Evolutionary conservation across 495 filamentous ascomycete genomes (phyloP), one percentile per base, ranked within the genome.

Genomic region (Hypoxylon intermedium): DNA sequence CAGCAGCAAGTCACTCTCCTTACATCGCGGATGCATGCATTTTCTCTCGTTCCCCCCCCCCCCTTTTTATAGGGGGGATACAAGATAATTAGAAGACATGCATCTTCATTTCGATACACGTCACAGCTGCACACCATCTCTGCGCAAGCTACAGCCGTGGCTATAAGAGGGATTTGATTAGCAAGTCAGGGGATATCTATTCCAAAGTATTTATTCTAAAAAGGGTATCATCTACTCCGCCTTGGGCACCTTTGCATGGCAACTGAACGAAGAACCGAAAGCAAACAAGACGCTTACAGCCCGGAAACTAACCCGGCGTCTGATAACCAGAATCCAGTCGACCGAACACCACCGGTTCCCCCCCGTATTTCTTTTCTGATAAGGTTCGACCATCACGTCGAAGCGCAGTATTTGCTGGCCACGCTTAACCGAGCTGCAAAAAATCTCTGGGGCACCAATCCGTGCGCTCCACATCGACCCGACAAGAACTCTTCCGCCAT

Each of bases 141-240:
- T 23, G 34, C 53, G 61, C 54, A 59, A 64, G 54, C 54, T 49
- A 59, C 50, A 4, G 24, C 24, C 24, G 7, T 26, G 7, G 24
- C 24, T 20, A 43, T 52, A 61, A 28, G 40, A 36, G 24, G 7
- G 30, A 43, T 53, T 58, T 58, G 18, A 56, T 62, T 65, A 65
- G 61, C 53, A 43, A 47, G 51, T 47, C 49, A 38, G 64, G 53
- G 65, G 40, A 53, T 60, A 65, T 66, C 46, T 64, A 51, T 65
- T 60, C 46, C 67, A 54, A 16, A 36, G 54, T 51, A 51, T 50
- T 58, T 45, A 62, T 63, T 66, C 67, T 69, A 63, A 52, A 63
- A 58, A 60, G 67, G 68, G 65, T 70, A 70, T 70, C 64, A 70
- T 70, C 60, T 63, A 61, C 58, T 67, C 59, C 60, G 60, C 67